phyloP scores from a whole-genome alignment of 345 rosid genomes.

The Raphanus raphanistrum region DNA sequence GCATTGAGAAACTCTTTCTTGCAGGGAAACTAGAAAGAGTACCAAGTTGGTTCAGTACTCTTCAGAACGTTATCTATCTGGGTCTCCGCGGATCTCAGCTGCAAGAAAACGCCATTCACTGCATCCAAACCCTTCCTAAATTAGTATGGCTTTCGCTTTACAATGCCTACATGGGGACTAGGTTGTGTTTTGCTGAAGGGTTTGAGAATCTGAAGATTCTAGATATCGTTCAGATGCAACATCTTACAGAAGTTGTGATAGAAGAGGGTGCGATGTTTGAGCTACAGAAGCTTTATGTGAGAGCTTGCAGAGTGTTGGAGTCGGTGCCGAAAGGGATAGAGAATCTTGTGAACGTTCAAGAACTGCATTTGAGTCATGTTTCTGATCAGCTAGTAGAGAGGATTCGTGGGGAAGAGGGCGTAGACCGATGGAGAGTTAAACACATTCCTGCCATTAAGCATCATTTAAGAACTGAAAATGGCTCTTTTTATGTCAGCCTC shows the following conservation, averaged over 20 bases:
- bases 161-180: slow-evolving; percentile 24
- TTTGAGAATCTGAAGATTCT: slow-evolving; percentile 34
- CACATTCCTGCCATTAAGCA: slow-evolving; percentile 35
- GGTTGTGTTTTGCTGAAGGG: slow-evolving; percentile 28
- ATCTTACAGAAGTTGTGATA: slow-evolving; percentile 24
- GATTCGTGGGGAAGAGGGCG: slow-evolving; percentile 21
- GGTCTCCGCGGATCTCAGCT: slow-evolving; percentile 36
- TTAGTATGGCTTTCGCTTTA: slow-evolving; percentile 34
- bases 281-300: slow-evolving; percentile 21
- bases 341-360: slow-evolving; percentile 23
- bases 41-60: slow-evolving; percentile 44
- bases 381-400: slow-evolving; percentile 27
- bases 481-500: slow-evolving; percentile 33
- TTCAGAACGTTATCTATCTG: slow-evolving; percentile 26
- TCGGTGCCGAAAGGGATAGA: slow-evolving; percentile 25
- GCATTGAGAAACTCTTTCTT: slow-evolving; percentile 36
- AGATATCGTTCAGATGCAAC: not conserved
- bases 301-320: slow-evolving; percentile 29
- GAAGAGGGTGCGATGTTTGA: slow-evolving; percentile 25
- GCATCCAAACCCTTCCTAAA: slow-evolving; percentile 35
- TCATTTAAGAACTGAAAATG: slow-evolving; percentile 23
- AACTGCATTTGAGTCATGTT: slow-evolving; percentile 31
- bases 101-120: slow-evolving; percentile 25
- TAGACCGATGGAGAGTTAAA: slow-evolving; percentile 22
- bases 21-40: slow-evolving; percentile 40